These are phyloP conservation scores for Fraxinus sp. DNA, from an alignment of 305 asterid species.

Conservation along the genomic window DNA sequence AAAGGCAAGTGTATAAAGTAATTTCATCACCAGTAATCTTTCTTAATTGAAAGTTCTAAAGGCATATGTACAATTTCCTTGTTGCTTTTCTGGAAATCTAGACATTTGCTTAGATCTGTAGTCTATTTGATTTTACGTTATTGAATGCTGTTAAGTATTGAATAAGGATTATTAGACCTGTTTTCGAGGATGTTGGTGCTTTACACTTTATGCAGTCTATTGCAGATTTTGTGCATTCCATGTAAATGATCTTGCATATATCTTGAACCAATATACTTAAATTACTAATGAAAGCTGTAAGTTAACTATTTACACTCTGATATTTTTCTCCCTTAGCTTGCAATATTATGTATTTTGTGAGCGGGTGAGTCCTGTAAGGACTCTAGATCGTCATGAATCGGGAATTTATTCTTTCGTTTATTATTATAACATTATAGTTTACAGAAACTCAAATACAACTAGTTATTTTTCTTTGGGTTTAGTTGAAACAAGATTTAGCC, in stretches of 20 bases:
- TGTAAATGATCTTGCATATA: background rate
- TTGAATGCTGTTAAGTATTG: background rate
- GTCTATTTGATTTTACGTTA: background rate
- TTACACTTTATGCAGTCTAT: background rate
- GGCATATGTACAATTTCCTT: slow-evolving; percentile 16
- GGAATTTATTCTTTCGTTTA: background rate
- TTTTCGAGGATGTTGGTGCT: background rate
- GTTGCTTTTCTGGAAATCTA: background rate
- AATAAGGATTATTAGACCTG: background rate
- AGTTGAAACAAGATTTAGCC: background rate
- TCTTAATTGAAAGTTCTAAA: slow-evolving; percentile 1
- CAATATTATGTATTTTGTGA: background rate
- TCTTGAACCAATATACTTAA: background rate
- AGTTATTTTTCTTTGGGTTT: background rate
- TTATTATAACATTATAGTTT: background rate
- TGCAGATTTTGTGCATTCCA: background rate
- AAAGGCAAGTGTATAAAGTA: slow-evolving; percentile 58
- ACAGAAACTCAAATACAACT: slow-evolving; percentile 7
- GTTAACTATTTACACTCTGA: background rate
- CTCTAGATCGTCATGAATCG: background rate
- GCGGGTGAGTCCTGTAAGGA: slow-evolving; percentile 2
- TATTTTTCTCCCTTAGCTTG: background rate
- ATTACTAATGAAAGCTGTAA: slow-evolving; percentile 10
- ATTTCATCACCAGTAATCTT: slow-evolving; percentile 8
- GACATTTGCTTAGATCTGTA: background rate